phyloP scores from a whole-genome alignment of 345 rosid species.

The Kandelia obovata region DNA sequence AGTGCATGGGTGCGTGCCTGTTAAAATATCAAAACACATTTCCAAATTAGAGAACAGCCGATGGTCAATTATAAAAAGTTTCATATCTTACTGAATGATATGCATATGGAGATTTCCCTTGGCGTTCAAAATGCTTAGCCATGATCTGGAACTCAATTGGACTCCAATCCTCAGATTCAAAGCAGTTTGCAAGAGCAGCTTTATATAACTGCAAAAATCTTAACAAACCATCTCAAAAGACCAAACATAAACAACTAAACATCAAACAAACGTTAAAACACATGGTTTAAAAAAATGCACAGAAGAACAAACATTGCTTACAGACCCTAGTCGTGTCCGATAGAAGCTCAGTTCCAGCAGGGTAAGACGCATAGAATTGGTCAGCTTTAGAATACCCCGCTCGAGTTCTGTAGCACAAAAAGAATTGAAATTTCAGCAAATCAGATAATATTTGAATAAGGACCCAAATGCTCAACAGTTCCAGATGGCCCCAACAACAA shows the following conservation, averaged over 20 bases:
- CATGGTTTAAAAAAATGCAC: neutral
- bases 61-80: neutral
- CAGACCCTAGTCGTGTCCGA: constrained; percentile 72
- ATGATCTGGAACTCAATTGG: constrained; percentile 74
- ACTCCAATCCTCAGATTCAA: constrained; percentile 83
- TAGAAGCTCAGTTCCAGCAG: constrained; percentile 88
- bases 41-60: neutral
- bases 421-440: neutral
- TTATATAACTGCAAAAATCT: constrained; percentile 54
- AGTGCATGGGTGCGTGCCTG: neutral
- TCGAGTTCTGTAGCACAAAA: constrained; percentile 58
- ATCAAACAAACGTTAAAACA: constrained; percentile 1
- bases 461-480: neutral
- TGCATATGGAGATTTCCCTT: constrained; percentile 85
- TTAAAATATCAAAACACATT: neutral
- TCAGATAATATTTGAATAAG: neutral
- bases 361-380: constrained; percentile 88
- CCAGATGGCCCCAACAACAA: no score
- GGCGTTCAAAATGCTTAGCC: constrained; percentile 91
- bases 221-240: constrained; percentile 15
- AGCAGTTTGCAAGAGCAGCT: constrained; percentile 87
- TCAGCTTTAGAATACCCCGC: constrained; percentile 85
- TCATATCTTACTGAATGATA: constrained; percentile 68
- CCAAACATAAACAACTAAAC: constrained; percentile 5
- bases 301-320: neutral